These are phyloP conservation scores for Penicillium sp. DNA, from an alignment of 2,329 filamentous ascomycete species.

Conservation along the genomic window DNA sequence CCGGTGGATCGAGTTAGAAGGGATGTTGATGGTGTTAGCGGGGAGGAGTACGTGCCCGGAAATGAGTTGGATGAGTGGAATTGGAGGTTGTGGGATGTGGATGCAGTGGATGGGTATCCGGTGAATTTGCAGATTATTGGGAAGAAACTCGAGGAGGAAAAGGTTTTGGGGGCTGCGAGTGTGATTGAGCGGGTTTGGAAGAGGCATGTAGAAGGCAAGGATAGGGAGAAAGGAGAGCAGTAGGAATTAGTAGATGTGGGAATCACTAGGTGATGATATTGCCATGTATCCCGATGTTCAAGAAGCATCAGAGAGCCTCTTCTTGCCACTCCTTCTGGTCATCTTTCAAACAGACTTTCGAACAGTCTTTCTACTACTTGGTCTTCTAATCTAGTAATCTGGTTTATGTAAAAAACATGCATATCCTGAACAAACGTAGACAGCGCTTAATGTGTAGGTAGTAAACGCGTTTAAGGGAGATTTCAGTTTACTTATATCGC, in stretches of 20 bases:
- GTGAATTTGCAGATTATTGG: conserved; percentile 58
- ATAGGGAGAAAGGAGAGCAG: background rate
- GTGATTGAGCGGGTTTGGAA: conserved; percentile 31
- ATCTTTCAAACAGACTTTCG: no score
- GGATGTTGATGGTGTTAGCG: conserved; percentile 41
- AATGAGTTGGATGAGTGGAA: conserved; percentile 58
- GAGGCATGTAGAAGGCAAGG: background rate
- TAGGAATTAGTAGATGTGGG: background rate
- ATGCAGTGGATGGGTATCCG: conserved; percentile 48
- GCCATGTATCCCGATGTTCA: background rate
- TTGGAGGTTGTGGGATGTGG: conserved; percentile 48
- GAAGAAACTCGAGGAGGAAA: conserved; percentile 57
- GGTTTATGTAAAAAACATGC: no score
- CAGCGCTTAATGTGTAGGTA: no score
- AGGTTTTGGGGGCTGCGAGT: conserved; percentile 49
- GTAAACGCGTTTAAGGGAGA: no score
- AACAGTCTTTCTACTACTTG: no score
- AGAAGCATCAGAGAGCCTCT: background rate
- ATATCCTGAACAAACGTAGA: no score
- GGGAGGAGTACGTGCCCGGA: conserved; percentile 46
- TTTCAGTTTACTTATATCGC: no score
- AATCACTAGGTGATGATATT: no score
- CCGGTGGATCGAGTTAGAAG: conserved; percentile 54
- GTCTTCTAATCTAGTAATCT: no score
- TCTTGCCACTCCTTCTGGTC: no score